These are phyloP conservation scores for Theobroma grandiflorum DNA, from an alignment of 441 rosid genomes.

Conservation along the genomic window DNA sequence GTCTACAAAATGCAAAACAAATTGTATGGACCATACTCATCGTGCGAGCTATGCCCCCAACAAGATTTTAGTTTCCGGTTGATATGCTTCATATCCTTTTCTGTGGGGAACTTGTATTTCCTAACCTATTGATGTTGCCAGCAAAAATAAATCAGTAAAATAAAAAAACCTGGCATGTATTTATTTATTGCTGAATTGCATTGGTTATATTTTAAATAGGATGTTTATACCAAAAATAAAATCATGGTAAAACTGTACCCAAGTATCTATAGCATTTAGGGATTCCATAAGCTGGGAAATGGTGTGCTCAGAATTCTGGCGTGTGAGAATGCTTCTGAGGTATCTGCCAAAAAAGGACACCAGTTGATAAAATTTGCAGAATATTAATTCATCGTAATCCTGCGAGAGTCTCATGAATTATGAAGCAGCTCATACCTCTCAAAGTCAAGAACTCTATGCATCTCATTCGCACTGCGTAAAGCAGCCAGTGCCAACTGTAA, in stretches of 20 bases:
- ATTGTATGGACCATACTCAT: constrained; percentile 61
- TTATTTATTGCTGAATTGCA: neutral
- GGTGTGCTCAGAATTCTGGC: constrained; percentile 60
- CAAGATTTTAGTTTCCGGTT: constrained; percentile 91
- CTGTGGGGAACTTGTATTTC: constrained; percentile 76
- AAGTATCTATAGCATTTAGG: constrained; percentile 61
- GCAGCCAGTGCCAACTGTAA: constrained; percentile 91
- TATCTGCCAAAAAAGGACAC: constrained; percentile 57
- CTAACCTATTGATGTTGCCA: constrained; percentile 52
- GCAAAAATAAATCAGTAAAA: neutral
- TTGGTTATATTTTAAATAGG: neutral
- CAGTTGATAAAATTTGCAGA: neutral
- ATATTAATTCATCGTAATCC: constrained; percentile 6
- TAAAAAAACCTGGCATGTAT: neutral
- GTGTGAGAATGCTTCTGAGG: constrained; percentile 55
- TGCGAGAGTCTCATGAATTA: constrained; percentile 19
- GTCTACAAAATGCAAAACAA: neutral
- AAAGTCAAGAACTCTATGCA: constrained; percentile 63
- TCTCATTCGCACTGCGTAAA: constrained; percentile 68
- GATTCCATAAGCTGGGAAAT: constrained; percentile 58
- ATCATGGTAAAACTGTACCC: constrained; percentile 50
- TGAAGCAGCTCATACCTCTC: constrained; percentile 58
- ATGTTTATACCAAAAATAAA: neutral
- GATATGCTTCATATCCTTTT: constrained; percentile 95
- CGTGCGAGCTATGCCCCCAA: constrained; percentile 83